phyloP scores from a whole-genome alignment of 345 rosid genomes.

The Sisymbrium irio region DNA sequence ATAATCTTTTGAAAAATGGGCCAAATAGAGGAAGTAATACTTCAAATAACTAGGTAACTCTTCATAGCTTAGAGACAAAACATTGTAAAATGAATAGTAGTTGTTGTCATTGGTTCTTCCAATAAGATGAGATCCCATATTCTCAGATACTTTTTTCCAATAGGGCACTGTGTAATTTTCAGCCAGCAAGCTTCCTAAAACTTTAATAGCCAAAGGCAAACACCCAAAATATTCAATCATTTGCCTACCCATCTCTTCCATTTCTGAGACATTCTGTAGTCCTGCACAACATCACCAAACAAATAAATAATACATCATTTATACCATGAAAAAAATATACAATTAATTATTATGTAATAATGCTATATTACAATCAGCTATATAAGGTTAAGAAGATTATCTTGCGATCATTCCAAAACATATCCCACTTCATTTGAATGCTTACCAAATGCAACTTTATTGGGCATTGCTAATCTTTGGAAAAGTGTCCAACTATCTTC shows the following conservation, averaged over 20 bases:
- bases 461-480: constrained; percentile 26
- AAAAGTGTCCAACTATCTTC: constrained; percentile 44
- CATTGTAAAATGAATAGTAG: not conserved
- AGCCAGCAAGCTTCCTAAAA: constrained; percentile 5
- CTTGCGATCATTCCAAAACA: too few relatives aligned
- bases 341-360: too few relatives aligned
- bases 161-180: not conserved
- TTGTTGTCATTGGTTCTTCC: not conserved
- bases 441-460: constrained; percentile 12
- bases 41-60: too few relatives aligned
- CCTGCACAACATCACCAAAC: not conserved
- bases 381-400: too few relatives aligned
- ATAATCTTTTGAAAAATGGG: too few relatives aligned
- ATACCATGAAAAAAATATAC: not conserved
- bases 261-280: not conserved
- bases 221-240: constrained; percentile 18
- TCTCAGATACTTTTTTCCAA: not conserved
- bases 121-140: not conserved
- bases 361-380: too few relatives aligned
- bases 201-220: constrained; percentile 9
- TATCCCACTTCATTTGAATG: not conserved
- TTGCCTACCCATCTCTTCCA: not conserved
- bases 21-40: too few relatives aligned
- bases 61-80: too few relatives aligned
- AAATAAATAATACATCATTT: not conserved